phyloP scores from a whole-genome alignment of 768 basidiomycete genomes.

The Tylopilus sp. region DNA sequence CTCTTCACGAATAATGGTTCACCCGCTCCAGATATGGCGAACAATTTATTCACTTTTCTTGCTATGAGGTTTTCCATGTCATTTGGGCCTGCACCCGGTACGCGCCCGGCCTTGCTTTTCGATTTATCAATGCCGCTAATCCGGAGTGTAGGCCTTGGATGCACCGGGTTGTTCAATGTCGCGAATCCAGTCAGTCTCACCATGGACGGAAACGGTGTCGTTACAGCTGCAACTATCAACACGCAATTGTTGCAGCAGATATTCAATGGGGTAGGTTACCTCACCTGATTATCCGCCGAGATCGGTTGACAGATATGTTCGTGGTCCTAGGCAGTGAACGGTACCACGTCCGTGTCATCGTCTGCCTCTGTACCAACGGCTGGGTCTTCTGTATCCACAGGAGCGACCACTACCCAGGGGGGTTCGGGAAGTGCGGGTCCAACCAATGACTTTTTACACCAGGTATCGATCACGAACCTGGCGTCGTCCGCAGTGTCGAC shows the following conservation, averaged over 20 bases:
- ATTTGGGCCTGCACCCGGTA: constrained; percentile 25
- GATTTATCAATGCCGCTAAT: neutral
- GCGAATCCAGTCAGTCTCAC: constrained; percentile 22
- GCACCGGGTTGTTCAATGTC: constrained; percentile 19
- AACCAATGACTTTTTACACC: constrained; percentile 2
- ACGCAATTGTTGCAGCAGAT: constrained; percentile 20
- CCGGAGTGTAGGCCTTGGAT: constrained; percentile 19
- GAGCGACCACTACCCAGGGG: neutral
- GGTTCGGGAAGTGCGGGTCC: neutral
- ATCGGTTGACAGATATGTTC: neutral
- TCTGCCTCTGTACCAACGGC: neutral
- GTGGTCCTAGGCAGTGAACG: constrained; percentile 3
- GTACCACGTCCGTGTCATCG: neutral
- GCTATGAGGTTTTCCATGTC: constrained; percentile 27
- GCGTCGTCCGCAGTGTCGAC: neutral
- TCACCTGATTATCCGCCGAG: neutral
- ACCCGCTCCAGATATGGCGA: constrained; percentile 20
- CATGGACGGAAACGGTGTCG: constrained; percentile 24
- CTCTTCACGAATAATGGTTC: constrained; percentile 17
- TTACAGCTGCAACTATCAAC: constrained; percentile 26
- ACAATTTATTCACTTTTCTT: constrained; percentile 28
- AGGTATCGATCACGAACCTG: neutral
- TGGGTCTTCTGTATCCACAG: neutral
- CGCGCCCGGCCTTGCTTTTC: neutral
- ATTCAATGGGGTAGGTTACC: constrained; percentile 3